Base-by-base conservation (phyloP, 345 rosid species). In the Brassica cretica region DNA sequence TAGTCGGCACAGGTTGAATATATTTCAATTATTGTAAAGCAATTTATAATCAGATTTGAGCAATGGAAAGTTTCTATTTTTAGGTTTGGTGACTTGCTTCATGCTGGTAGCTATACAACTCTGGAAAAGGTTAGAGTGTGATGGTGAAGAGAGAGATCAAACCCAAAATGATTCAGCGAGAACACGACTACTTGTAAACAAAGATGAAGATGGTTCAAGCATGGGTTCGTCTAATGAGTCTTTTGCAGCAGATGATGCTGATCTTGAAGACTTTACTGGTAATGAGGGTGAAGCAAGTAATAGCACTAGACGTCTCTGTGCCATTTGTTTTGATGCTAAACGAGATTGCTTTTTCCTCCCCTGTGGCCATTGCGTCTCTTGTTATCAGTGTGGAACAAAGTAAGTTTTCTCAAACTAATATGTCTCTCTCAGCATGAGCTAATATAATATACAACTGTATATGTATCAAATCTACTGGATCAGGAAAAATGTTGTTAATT, bases 271-370 rank as follows among this genome's bases (percentile, higher is more conserved):
- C 8, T 41, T 86, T 10, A 5, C 10, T 3, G 60, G 60, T 62
- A 69, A 68, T 76, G 94, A 84, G 39, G 86, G 87, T 76, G 89
- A 87, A 83, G 80, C 85, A 49, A 80, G 81, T 61, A 88, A 85
- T 66, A 79, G 81, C 53, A 92, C 83, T 6, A 83, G 83, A 46
- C 86, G 92, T 18, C 90, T 91, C 8, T 93, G 99, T 82, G 93
- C 89, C 51, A 91, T 95, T 72, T 95, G 99, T 86, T 93, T 84
- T 66, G 97, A 93, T 84, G 90, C 94, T 76, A 91, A 89, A 2
- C 87, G 96, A 78, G 96, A 89, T 72, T 93, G 96, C 66, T 95
- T 95, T 78, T 93, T 90, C 82, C 92, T 93, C 75, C 98, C 97
- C 0, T 95, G 99, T 75, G 96, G 99, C 39, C 98, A 91, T 66